These are phyloP conservation scores for Thinopyrum elongatum DNA, from an alignment of 176 grass and related monocot species.

Conservation along the genomic window DNA sequence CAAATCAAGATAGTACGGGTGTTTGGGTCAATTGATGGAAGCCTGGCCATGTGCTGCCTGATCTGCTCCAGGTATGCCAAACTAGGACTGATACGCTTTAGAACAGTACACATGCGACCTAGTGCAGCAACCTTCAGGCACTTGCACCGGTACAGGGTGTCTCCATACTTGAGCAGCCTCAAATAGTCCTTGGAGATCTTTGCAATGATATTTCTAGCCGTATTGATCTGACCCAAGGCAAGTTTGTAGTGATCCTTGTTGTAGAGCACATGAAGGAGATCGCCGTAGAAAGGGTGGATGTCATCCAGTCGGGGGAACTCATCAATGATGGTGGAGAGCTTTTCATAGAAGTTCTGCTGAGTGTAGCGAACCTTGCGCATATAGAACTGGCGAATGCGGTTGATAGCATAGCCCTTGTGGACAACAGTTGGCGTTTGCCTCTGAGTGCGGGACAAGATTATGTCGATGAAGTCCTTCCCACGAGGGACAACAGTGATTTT, in stretches of 20 bases:
- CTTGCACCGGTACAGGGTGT: constrained; percentile 68
- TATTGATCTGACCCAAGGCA: constrained; percentile 76
- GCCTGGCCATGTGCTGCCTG: constrained; percentile 67
- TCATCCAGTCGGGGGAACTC: constrained; percentile 65
- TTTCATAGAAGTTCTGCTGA: constrained; percentile 75
- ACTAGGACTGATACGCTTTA: constrained; percentile 66
- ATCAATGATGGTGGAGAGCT: constrained; percentile 66
- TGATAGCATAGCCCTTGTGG: constrained; percentile 73
- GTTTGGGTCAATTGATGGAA: constrained; percentile 71
- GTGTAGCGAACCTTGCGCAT: constrained; percentile 73
- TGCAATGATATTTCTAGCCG: constrained; percentile 62
- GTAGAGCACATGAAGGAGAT: constrained; percentile 74
- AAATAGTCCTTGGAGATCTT: constrained; percentile 73
- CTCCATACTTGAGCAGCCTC: constrained; percentile 73
- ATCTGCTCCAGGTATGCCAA: constrained; percentile 80
- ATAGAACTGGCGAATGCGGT: constrained; percentile 63
- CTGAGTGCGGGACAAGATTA: constrained; percentile 76
- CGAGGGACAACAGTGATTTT: constrained; percentile 68
- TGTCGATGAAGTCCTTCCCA: constrained; percentile 76
- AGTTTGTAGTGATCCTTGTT: constrained; percentile 91
- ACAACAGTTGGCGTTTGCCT: constrained; percentile 77
- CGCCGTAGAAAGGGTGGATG: constrained; percentile 69
- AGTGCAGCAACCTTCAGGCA: constrained; percentile 65
- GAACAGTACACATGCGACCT: constrained; percentile 68
- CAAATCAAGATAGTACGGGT: constrained; percentile 59